Conservation (phyloP, 169 alveolate genomes). For the Eimeria necatrix region DNA sequence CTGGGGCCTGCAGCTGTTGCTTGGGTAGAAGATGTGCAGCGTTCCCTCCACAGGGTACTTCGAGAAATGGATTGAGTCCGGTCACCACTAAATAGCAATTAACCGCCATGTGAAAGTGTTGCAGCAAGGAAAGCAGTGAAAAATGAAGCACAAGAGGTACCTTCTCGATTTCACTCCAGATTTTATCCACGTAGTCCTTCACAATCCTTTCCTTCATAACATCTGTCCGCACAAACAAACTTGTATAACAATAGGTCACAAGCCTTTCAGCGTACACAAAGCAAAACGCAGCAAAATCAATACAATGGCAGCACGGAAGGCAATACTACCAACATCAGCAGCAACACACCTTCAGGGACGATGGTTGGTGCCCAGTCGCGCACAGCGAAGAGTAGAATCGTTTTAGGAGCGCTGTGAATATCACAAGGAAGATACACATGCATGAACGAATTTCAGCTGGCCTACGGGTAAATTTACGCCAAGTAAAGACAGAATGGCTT, state of each 20-base stretch:
- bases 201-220: conserved; percentile 86
- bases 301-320: neutral
- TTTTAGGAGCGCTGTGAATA: conserved; percentile 46
- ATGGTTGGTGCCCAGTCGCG: conserved; percentile 77
- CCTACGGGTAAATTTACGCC: too few relatives aligned
- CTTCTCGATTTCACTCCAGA: conserved; percentile 90
- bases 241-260: neutral
- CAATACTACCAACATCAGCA: neutral
- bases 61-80: neutral
- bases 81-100: neutral
- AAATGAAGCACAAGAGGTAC: conserved; percentile 61
- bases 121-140: neutral
- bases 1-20: neutral
- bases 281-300: neutral
- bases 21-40: neutral
- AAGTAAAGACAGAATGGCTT: too few relatives aligned
- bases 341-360: conserved; percentile 67
- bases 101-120: neutral
- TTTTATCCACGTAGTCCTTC: conserved; percentile 87
- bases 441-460: too few relatives aligned
- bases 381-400: conserved; percentile 69
- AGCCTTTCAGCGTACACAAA: neutral
- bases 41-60: neutral
- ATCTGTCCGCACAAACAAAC: conserved; percentile 62
- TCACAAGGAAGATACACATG: too few relatives aligned